A percentile compares a stretch with the other conserved stretches of the same genome.
phyloP scores from a whole-genome alignment of 2,329 filamentous ascomycete species.

The Fusarium sp. region DNA sequence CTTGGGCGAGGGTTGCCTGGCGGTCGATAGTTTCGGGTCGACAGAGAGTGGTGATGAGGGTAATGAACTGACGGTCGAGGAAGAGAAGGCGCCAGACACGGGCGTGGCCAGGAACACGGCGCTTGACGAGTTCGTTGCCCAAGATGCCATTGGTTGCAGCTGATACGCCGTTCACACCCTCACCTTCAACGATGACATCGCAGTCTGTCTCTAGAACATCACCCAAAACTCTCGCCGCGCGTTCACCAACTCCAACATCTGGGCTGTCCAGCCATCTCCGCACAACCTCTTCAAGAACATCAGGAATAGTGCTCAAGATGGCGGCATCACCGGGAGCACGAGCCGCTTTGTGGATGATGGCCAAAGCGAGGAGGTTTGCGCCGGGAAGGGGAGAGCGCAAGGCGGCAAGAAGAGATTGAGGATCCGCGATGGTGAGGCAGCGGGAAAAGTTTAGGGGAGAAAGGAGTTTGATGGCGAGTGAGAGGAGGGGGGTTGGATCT shows the following conservation, averaged over 20 bases:
- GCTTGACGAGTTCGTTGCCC: conserved; percentile 52
- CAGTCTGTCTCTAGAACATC: conserved; percentile 69
- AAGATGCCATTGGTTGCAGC: conserved; percentile 35
- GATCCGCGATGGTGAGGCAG: conserved; percentile 63
- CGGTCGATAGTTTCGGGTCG: conserved; percentile 48
- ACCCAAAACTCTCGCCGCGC: conserved; percentile 62
- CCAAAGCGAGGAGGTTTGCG: conserved; percentile 68
- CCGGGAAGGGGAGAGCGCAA: conserved; percentile 66
- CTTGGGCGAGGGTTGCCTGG: conserved; percentile 64
- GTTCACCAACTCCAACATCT: conserved; percentile 67
- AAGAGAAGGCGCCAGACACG: conserved; percentile 67
- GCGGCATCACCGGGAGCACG: conserved; percentile 60
- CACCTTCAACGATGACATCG: conserved; percentile 49
- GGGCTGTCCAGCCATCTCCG: conserved; percentile 65
- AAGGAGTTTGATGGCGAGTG: conserved; percentile 68
- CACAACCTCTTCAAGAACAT: conserved; percentile 62
- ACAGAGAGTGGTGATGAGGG: conserved; percentile 55
- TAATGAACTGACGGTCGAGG: conserved; percentile 57
- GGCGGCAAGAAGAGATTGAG: conserved; percentile 63
- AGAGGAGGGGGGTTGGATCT: conserved; percentile 64
- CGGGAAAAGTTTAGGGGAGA: conserved; percentile 64
- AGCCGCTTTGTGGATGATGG: conserved; percentile 67
- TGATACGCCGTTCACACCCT: conserved; percentile 37
- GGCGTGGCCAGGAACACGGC: conserved; percentile 61
- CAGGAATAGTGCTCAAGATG: conserved; percentile 62